Evolutionary conservation across 2,329 filamentous ascomycete genomes (phyloP), one percentile per base, ranked within the genome.

Genomic region (Cercospora sesami): DNA sequence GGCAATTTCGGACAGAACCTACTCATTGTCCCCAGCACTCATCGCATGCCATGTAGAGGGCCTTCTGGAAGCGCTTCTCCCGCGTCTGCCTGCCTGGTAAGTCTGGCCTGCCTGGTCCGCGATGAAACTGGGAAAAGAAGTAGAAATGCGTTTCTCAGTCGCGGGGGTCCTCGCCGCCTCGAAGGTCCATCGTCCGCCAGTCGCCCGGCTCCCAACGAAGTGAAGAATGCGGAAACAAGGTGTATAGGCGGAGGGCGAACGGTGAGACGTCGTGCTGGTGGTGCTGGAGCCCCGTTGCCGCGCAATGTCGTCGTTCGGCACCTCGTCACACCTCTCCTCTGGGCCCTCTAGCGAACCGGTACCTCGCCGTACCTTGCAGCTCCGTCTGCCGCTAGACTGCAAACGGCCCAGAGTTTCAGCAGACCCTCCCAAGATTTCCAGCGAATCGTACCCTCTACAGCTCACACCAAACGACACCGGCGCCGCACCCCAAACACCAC

Each of bases 1-100:
- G 60, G 33, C 53, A 64, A 57, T 64, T 42, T 64, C 62, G 62
- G 62, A 26, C 21, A 26, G 62, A 64, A 64, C 62, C 62, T 59
- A 64, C 62, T 64, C 62, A 64, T 64, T 53, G 57, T 64, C 62
- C 53, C 51, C 53, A 58, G 31, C n/a, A 57, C 26, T 58, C 62
- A 64, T 64, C 53, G 62, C 60, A 64, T 59, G 51, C 62, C 51
- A 48, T 64, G 55, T 18, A 36, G 55, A 36, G 16, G 31, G 55
- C n/a, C 55, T 36, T 59, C 31, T 59, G 28, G 55, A 36, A 36
- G 55, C n/a, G 31, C 16, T 23, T 55, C 48, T 23, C n/a, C 28
- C 28, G 55, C 31, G 55, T 59, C 55, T 59, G 55, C 55, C 55
- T 59, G 48, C 48, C 48, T 59, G 18, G 48, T 28, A 53, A 53